Evolutionary conservation across 768 basidiomycete genomes (phyloP), one percentile per base, ranked within the genome.

Genomic region (Dioszegia aurantiaca): DNA sequence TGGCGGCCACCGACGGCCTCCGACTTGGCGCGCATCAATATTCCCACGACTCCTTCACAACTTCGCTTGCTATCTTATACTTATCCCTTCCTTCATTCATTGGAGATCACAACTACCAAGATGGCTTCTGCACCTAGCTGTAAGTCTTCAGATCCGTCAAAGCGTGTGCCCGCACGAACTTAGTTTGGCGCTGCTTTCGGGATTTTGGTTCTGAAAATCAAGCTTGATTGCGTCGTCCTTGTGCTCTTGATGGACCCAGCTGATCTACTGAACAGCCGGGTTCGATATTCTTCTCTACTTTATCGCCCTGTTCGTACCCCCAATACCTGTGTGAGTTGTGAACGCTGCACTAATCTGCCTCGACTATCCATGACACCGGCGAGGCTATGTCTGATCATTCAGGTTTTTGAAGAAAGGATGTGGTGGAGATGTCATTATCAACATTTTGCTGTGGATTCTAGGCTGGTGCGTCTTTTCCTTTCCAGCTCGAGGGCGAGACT

Each of bases 281-380:
- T 46, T 59, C 5, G 72, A 80, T 62, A 72, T 80, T 9, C 59
- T 78, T 42, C 77, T 80, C 11, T 80, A 80, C 63, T 72, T 80
- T 26, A 31, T 67, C 28, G 68, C 67, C 17, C 59, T 73, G 46
- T 71, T 76, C 60, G 27, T 76, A 16, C 74, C 74, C 10, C 70
- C 72, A n/a, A 31, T 64, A 26, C 45, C 70, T 12, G 74, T 76
- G 64, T 76, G 41, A 61, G 60, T 70, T 31, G 33, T 6, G 33
- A 33, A 21, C 54, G 10, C 19, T 52, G n/a, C n/a, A n/a, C n/a
- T n/a, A n/a, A n/a, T n/a, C n/a, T n/a, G n/a, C n/a, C n/a, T n/a
- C n/a, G n/a, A n/a, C n/a, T n/a, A n/a, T n/a, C n/a, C 51, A 3
- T 23, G 33, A 11, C 51, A 14, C 2, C 16, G 0, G 21, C 1